These are phyloP conservation scores for Suhomyces panamericanus DNA, from an alignment of 1,139 yeast species.

Conservation along the genomic window DNA sequence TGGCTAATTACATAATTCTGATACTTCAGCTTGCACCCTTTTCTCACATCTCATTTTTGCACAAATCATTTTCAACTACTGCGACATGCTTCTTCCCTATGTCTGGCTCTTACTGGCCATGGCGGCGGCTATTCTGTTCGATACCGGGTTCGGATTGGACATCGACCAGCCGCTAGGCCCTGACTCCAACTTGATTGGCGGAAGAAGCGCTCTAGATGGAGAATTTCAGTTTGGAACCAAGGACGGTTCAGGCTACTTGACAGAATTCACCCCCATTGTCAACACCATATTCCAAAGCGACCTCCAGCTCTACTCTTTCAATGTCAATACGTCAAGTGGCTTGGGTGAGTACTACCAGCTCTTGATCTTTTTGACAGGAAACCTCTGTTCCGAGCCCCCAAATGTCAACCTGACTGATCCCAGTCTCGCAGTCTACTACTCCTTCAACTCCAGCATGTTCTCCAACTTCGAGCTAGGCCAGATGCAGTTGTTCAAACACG, in stretches of 20 bases:
- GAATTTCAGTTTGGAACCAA: not conserved
- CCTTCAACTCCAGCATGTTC: constrained; percentile 47
- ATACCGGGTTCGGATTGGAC: constrained; percentile 9
- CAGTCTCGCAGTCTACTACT: constrained; percentile 50
- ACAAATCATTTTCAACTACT: not conserved
- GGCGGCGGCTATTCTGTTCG: constrained; percentile 3
- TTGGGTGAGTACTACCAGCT: constrained; percentile 52
- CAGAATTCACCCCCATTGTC: constrained; percentile 47
- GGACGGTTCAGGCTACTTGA: constrained; percentile 29
- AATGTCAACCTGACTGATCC: constrained; percentile 30
- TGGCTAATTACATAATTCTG: no score
- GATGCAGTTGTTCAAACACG: constrained; percentile 41
- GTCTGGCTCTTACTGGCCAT: constrained; percentile 4
- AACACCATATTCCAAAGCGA: constrained; percentile 41
- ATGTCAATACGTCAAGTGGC: constrained; percentile 47
- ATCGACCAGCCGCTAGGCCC: constrained; percentile 4
- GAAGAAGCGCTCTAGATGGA: not conserved
- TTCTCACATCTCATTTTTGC: no score
- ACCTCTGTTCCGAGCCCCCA: constrained; percentile 53
- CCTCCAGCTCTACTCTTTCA: constrained; percentile 45
- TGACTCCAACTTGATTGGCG: not conserved
- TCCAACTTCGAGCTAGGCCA: constrained; percentile 28
- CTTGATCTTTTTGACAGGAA: constrained; percentile 60
- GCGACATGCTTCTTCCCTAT: constrained; percentile 4
- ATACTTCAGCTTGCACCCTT: no score